Evolutionary conservation across 2,329 filamentous ascomycete genomes (phyloP), one percentile per base, ranked within the genome.

Genomic region (Xylariaceae sp.): DNA sequence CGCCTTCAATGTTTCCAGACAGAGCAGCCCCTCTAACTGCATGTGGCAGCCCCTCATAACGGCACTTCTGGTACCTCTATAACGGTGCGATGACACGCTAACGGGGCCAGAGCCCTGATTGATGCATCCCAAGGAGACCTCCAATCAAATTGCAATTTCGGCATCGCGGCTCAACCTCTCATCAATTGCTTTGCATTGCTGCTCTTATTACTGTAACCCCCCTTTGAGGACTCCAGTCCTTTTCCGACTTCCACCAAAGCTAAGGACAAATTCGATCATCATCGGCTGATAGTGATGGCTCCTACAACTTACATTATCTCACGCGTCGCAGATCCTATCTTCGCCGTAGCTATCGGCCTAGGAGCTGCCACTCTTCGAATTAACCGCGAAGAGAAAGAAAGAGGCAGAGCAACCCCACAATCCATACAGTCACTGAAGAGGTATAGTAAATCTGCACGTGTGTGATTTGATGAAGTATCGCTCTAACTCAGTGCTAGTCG

Each of bases 251-350:
- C 22, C 22, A 28, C 4, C 22, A 7, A 28, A 28, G 14, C 39
- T 48, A 45, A 33, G 6, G 31, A n/a, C 3, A 33, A 33, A 13
- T 16, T 14, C 18, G 22, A 31, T 31, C 7, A 9, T 17, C 31
- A 2, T 19, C 12, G 7, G 7, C 22, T 17, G 13, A 5, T 16
- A 45, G 9, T 18, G 45, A 83, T 83, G 80, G 67, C 79, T 56
- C 69, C 75, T 18, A 78, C 80, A 5, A 75, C 78, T 2, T 84
- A 83, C 63, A 83, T 84, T 56, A 82, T 84, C 51, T 83, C 81
- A n/a, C 73, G 75, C 61, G 73, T 75, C 7, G 79, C 75, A 16
- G 81, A 84, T 57, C 81, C 81, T 16, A 75, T 84, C 34, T 84
- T 84, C 48, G 81, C 79, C 38, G 61, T 84, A 13, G 64, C 76